These are phyloP conservation scores for Sclerotinia nivalis DNA, from an alignment of 2,329 filamentous ascomycete genomes.

Conservation along the genomic window DNA sequence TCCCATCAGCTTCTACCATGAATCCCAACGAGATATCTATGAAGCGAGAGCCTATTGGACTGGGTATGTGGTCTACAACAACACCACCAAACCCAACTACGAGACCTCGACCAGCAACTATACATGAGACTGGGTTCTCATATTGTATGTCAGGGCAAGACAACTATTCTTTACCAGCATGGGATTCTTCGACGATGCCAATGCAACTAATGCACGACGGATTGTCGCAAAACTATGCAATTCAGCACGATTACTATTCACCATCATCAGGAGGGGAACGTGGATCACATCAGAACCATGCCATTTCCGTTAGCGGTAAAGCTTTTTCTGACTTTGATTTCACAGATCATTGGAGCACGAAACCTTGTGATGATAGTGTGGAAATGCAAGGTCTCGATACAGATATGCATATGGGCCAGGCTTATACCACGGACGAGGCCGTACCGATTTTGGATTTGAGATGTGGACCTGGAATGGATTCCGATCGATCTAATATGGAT, in stretches of 20 bases:
- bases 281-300: constrained; percentile 43
- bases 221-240: constrained; percentile 55
- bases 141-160: constrained; percentile 59
- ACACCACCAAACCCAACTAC: constrained; percentile 46
- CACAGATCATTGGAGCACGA: constrained; percentile 53
- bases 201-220: constrained; percentile 47
- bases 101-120: constrained; percentile 57
- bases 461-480: constrained; percentile 50
- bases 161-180: constrained; percentile 51
- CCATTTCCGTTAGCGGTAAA: constrained; percentile 13
- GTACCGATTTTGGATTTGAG: constrained; percentile 63
- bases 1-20: constrained; percentile 49
- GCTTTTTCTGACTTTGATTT: constrained; percentile 24
- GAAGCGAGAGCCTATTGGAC: constrained; percentile 51
- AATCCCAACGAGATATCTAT: constrained; percentile 52
- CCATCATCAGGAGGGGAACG: constrained; percentile 51
- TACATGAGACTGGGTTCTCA: constrained; percentile 59
- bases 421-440: constrained; percentile 62
- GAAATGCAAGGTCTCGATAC: constrained; percentile 57
- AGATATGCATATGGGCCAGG: constrained; percentile 62
- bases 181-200: constrained; percentile 57
- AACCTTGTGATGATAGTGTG: constrained; percentile 57
- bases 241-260: constrained; percentile 60
- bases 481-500: constrained; percentile 53
- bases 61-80: constrained; percentile 57